phyloP scores from a whole-genome alignment of 2,329 filamentous ascomycete species.

The Ophiostoma angusticollis region DNA sequence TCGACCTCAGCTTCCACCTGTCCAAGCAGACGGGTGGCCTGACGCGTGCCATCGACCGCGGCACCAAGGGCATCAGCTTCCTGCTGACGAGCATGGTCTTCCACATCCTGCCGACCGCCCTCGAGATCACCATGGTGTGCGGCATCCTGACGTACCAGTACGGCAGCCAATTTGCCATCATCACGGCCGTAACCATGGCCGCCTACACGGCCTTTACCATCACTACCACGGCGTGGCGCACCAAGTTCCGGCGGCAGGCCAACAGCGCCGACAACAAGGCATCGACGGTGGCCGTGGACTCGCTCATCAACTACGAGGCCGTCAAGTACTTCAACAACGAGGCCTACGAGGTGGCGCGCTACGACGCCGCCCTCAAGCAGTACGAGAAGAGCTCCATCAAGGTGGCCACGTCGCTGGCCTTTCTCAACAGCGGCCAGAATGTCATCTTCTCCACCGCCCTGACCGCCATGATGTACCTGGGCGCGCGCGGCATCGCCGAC shows the following conservation, averaged over 20 bases:
- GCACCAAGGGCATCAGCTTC: conserved; percentile 97
- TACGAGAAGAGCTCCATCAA: conserved; percentile 97
- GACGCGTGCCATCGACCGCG: conserved; percentile 86
- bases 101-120: conserved; percentile 81
- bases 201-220: conserved; percentile 97
- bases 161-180: conserved; percentile 77
- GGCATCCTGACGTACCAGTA: conserved; percentile 96
- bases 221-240: conserved; percentile 90
- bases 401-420: conserved; percentile 81
- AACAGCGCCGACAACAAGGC: conserved; percentile 95
- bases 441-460: conserved; percentile 91
- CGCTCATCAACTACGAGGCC: conserved; percentile 95
- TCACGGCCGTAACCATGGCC: conserved; percentile 83
- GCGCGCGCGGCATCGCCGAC: conserved; percentile 72
- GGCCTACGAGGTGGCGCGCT: conserved; percentile 79
- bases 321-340: conserved; percentile 99
- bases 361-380: conserved; percentile 70
- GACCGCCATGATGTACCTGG: conserved; percentile 97
- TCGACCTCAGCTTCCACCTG: conserved; percentile 90
- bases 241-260: conserved; percentile 86
- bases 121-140: conserved; percentile 93
- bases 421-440: conserved; percentile 91
- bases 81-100: conserved; percentile 97
- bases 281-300: conserved; percentile 90
- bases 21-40: conserved; percentile 89